Percentiles rank a stretch among this genome's conserved stretches.
These are phyloP conservation scores for Curvularia sp. DNA, from an alignment of 2,329 filamentous ascomycete genomes.

Conservation along the genomic window DNA sequence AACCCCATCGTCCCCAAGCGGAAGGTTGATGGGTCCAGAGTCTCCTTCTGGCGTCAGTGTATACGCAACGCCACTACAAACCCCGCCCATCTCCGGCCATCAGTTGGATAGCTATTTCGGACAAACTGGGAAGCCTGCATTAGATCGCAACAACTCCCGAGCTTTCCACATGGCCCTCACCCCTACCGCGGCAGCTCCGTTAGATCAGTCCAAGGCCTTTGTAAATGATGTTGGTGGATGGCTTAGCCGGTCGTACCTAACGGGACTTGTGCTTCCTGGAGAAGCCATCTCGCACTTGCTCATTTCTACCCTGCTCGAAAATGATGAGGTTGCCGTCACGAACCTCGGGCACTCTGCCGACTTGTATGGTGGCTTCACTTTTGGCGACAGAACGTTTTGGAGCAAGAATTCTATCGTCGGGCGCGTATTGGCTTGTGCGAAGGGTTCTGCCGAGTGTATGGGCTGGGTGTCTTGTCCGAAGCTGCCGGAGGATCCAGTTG, in stretches of 20 bases:
- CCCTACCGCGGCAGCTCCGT: conserved; percentile 20
- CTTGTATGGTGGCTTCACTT: conserved; percentile 63
- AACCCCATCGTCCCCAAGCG: conserved; percentile 28
- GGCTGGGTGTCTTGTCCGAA: conserved; percentile 60
- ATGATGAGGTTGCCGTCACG: conserved; percentile 58
- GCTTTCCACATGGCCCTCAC: conserved; percentile 45
- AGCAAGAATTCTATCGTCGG: conserved; percentile 64
- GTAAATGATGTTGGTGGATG: conserved; percentile 57
- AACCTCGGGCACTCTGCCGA: conserved; percentile 60
- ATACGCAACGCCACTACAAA: conserved; percentile 51
- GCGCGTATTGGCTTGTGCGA: conserved; percentile 58
- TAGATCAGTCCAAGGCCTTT: conserved; percentile 22
- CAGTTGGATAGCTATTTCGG: conserved; percentile 49
- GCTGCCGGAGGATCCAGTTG: conserved; percentile 51
- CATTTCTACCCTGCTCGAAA: conserved; percentile 64
- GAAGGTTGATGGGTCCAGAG: conserved; percentile 34
- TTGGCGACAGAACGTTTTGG: conserved; percentile 61
- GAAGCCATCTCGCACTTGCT: conserved; percentile 62
- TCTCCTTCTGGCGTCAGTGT: conserved; percentile 44
- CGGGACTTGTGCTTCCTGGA: conserved; percentile 63
- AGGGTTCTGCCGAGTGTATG: conserved; percentile 60
- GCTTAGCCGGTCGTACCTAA: conserved; percentile 64
- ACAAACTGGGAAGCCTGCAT: conserved; percentile 32
- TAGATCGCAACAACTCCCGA: conserved; percentile 38
- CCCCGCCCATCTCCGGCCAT: conserved; percentile 41